Percentiles rank a stretch among this genome's conserved stretches.
Evolutionary conservation across 306 rosid species (phyloP).

Genomic region (Quercus rubra): DNA sequence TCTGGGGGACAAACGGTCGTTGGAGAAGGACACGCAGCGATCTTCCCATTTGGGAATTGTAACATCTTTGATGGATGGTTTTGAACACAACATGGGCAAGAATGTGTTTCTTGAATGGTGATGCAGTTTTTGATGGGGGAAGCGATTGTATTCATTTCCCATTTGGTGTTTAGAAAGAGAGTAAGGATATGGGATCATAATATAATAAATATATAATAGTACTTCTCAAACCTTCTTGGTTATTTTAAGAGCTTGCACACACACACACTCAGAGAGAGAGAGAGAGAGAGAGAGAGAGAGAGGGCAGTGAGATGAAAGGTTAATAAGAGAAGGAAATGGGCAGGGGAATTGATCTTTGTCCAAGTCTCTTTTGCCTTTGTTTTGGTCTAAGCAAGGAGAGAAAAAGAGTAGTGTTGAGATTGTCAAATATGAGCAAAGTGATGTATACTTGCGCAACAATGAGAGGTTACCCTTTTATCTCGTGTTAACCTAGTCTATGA

Average conservation of each 20-base stretch:
- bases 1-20: slow-evolving; percentile 75
- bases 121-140: slow-evolving; percentile 24
- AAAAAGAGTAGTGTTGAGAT: slow-evolving; percentile 24
- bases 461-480: not conserved
- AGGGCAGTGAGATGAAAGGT: not conserved
- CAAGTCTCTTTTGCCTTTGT: slow-evolving; percentile 11
- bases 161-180: slow-evolving; percentile 5
- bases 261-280: too few relatives aligned
- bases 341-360: slow-evolving; percentile 2
- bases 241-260: not conserved
- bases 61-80: slow-evolving; percentile 60
- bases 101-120: slow-evolving; percentile 47
- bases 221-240: not conserved
- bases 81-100: slow-evolving; percentile 85
- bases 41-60: slow-evolving; percentile 32
- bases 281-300: slow-evolving; percentile 9
- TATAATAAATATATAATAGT: not conserved
- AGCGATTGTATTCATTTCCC: slow-evolving; percentile 46
- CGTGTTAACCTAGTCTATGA: slow-evolving; percentile 9
- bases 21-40: slow-evolving; percentile 17
- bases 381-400: not conserved
- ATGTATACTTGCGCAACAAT: slow-evolving; percentile 12
- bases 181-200: too few relatives aligned
- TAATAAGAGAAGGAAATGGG: not conserved
- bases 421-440: slow-evolving; percentile 42